These are phyloP conservation scores for Mycogone perniciosa DNA, from an alignment of 2,329 filamentous ascomycete species.

Conservation along the genomic window DNA sequence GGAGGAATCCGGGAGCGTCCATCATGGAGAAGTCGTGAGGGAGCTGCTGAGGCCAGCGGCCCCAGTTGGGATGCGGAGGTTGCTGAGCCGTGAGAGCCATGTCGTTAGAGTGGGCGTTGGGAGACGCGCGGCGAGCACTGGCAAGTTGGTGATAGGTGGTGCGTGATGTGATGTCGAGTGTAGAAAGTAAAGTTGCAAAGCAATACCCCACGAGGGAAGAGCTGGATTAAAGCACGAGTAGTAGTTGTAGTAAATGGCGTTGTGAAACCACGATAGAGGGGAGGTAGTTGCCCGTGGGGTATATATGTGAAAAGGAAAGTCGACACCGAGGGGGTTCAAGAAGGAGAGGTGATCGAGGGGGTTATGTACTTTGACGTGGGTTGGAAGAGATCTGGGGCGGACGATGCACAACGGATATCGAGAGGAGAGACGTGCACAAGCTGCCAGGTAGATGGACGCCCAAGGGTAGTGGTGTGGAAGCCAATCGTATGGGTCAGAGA, in stretches of 20 bases:
- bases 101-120: conserved; percentile 11
- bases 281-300: conserved; percentile 11
- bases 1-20: conserved; percentile 40
- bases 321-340: conserved; percentile 12
- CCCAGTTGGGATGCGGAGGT: conserved; percentile 44
- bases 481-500: conserved; percentile 29
- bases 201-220: not conserved
- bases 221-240: not conserved
- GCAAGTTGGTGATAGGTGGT: not conserved
- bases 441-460: conserved; percentile 20
- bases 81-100: conserved; percentile 45
- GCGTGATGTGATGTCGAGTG: not conserved
- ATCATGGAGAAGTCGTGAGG: conserved; percentile 43
- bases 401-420: conserved; percentile 2
- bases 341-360: conserved; percentile 15
- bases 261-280: conserved; percentile 14
- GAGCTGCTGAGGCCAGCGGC: conserved; percentile 48
- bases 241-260: not conserved
- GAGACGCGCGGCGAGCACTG: not conserved
- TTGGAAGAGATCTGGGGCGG: conserved; percentile 21
- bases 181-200: not conserved
- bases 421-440: not conserved
- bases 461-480: conserved; percentile 22
- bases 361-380: conserved; percentile 19
- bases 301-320: conserved; percentile 17